Percentiles rank a stretch among this genome's conserved stretches.
These are phyloP conservation scores for Avena atlantica DNA, from an alignment of 176 grass and related monocot species.

Conservation along the genomic window DNA sequence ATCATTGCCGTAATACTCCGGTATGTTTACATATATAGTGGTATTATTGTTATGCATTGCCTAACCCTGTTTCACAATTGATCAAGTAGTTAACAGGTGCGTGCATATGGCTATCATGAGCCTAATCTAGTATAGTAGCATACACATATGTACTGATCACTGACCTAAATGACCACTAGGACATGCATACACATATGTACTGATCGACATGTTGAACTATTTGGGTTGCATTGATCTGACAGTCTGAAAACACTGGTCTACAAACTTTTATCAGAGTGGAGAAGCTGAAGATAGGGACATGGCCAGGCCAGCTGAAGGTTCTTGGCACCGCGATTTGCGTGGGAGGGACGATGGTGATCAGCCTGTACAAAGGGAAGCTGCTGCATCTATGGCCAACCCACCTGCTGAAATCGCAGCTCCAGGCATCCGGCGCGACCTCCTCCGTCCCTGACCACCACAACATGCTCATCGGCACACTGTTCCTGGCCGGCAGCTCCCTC, in stretches of 20 bases:
- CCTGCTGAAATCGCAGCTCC: conserved; percentile 8
- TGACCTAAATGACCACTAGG: conserved; percentile 13
- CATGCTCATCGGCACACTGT: conserved; percentile 42
- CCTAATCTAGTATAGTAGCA: neutral
- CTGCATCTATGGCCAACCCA: conserved; percentile 43
- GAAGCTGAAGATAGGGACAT: conserved; percentile 25
- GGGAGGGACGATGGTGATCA: conserved; percentile 54
- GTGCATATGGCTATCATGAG: neutral
- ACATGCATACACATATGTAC: neutral
- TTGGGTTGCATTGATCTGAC: neutral
- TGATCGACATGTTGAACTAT: neutral
- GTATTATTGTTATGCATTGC: neutral
- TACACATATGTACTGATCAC: conserved; percentile 2
- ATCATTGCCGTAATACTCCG: conserved; percentile 45
- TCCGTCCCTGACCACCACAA: neutral
- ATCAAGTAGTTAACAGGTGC: conserved; percentile 9
- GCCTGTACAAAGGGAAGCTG: conserved; percentile 42
- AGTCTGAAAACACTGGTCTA: neutral
- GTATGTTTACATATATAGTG: conserved; percentile 12
- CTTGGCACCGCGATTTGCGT: conserved; percentile 50
- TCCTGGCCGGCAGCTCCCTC: conserved; percentile 48
- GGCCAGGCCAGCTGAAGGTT: conserved; percentile 39
- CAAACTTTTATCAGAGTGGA: conserved; percentile 47
- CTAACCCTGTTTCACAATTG: neutral
- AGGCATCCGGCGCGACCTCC: neutral